Percentiles rank a stretch among this genome's conserved stretches.
These are phyloP conservation scores for Kokia cookei DNA, from an alignment of 441 rosid genomes.

Conservation along the genomic window DNA sequence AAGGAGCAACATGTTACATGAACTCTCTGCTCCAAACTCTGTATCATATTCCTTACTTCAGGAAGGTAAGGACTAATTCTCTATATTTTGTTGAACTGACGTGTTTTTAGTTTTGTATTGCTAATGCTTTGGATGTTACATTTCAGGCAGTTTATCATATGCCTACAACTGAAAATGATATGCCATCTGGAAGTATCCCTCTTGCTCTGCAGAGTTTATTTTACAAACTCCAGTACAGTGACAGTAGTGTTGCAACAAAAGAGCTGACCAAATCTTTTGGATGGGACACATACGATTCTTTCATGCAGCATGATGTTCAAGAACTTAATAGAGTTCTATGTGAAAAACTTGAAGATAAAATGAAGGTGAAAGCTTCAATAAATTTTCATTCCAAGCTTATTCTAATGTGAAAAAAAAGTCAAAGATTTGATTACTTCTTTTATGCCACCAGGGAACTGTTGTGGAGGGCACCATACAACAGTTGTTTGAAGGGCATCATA, in stretches of 20 bases:
- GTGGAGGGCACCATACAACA: slow-evolving; percentile 49
- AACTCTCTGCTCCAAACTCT: slow-evolving; percentile 41
- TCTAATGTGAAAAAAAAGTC: slow-evolving; percentile 1
- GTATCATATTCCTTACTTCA: slow-evolving; percentile 40
- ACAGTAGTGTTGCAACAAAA: slow-evolving; percentile 40
- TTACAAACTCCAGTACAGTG: slow-evolving; percentile 43
- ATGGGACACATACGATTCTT: slow-evolving; percentile 45
- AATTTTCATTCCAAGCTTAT: background rate
- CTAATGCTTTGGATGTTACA: background rate
- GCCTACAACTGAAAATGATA: slow-evolving; percentile 47
- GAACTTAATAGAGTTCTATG: slow-evolving; percentile 42
- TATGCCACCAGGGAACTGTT: slow-evolving; percentile 32
- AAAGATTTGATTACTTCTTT: background rate
- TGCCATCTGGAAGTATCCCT: slow-evolving; percentile 48
- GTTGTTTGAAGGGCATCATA: slow-evolving; percentile 44
- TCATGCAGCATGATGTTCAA: slow-evolving; percentile 49
- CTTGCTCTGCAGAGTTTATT: slow-evolving; percentile 47
- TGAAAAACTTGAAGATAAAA: slow-evolving; percentile 51
- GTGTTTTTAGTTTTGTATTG: background rate
- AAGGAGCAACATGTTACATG: slow-evolving; percentile 48
- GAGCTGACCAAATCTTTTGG: slow-evolving; percentile 46
- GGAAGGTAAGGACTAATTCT: slow-evolving; percentile 29
- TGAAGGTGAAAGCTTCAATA: slow-evolving; percentile 31
- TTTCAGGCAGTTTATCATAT: slow-evolving; percentile 46
- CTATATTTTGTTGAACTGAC: background rate